Evolutionary conservation across 176 grass and related monocot genomes (phyloP), one percentile per base, ranked within the genome.

Genomic region (Saccharum officinarum): DNA sequence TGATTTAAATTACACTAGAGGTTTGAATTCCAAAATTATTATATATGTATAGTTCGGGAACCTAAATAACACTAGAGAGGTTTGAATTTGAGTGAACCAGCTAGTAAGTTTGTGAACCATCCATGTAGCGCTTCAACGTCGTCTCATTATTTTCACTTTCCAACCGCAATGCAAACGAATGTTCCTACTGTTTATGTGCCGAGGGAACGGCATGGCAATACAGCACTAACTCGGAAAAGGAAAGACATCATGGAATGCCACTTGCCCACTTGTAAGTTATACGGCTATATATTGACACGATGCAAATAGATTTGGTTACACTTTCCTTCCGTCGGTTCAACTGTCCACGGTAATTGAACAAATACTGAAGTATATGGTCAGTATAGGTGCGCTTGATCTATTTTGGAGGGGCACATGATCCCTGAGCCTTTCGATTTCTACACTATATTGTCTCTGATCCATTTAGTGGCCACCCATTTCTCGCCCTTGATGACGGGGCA

Each of bases 391-490:
- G 49, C 87, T 52, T 76, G 13, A 71, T 90, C 83, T 92, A 92
- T 78, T 46, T 75, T 52, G n/a, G 54, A 61, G 55, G 70, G 34
- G 11, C 14, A 41, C 22, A 23, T 70, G 22, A 26, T 8, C 7
- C 73, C 18, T 41, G 80, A 57, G n/a, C n/a, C 61, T 69, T 39
- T 52, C 47, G 20, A 69, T 69, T 62, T 84, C 78, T 75, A 91
- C 20, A 70, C 73, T 55, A 39, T 78, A 68, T 88, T 81, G 54
- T 92, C 85, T 86, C 93, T 93, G 85, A 95, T 93, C 95, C 95
- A 98, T 85, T 98, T 98, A 30, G 95, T 98, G 64, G 93, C 93
- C 8, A 98, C 95, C 95, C 95, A 98, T 87, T 98, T 98, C 87
- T 98, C 93, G 22, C 95, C 95, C 80, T 85, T 98, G 31, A 93